A percentile compares a stretch with the other conserved stretches of the same genome.
These are phyloP conservation scores for Lotus japonicus DNA, from an alignment of 306 rosid species.

Conservation along the genomic window DNA sequence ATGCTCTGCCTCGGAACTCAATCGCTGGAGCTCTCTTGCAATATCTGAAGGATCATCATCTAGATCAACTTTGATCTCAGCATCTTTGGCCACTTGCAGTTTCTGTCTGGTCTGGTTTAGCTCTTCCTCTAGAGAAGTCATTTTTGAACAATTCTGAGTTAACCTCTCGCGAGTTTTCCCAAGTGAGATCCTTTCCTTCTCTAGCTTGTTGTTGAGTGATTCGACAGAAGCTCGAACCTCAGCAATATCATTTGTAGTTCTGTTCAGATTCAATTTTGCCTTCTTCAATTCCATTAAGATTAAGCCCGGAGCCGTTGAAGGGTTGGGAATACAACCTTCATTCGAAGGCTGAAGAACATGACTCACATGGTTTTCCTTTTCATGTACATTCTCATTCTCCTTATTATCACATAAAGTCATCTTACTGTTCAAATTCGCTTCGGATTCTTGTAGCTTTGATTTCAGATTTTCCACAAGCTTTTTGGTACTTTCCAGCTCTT, in stretches of 20 bases:
- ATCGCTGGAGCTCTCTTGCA: conserved; percentile 57
- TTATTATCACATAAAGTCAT: conserved; percentile 4
- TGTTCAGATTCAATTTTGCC: conserved; percentile 69
- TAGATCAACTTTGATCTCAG: conserved; percentile 36
- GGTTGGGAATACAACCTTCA: conserved; percentile 23
- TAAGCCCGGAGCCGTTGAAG: conserved; percentile 47
- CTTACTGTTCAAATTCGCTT: conserved; percentile 10
- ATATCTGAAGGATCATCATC: conserved; percentile 44
- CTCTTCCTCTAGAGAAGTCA: conserved; percentile 73
- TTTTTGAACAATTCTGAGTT: conserved; percentile 54
- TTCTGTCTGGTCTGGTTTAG: conserved; percentile 60
- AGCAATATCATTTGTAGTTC: conserved; percentile 72
- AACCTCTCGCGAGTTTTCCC: conserved; percentile 76
- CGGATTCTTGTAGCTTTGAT: conserved; percentile 34
- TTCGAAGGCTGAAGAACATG: conserved; percentile 14
- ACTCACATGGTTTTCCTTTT: conserved; percentile 52
- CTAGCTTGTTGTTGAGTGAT: conserved; percentile 57
- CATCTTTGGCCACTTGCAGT: conserved; percentile 57
- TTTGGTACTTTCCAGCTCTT: conserved; percentile 40
- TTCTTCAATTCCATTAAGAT: conserved; percentile 78
- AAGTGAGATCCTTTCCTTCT: conserved; percentile 66
- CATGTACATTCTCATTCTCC: conserved; percentile 26
- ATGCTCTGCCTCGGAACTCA: conserved; percentile 66
- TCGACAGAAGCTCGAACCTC: conserved; percentile 73
- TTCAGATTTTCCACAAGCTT: conserved; percentile 35